A percentile compares a stretch with the other conserved stretches of the same genome.
phyloP scores from a whole-genome alignment of 2,329 filamentous ascomycete genomes.

The Ceratocystis variospora region DNA sequence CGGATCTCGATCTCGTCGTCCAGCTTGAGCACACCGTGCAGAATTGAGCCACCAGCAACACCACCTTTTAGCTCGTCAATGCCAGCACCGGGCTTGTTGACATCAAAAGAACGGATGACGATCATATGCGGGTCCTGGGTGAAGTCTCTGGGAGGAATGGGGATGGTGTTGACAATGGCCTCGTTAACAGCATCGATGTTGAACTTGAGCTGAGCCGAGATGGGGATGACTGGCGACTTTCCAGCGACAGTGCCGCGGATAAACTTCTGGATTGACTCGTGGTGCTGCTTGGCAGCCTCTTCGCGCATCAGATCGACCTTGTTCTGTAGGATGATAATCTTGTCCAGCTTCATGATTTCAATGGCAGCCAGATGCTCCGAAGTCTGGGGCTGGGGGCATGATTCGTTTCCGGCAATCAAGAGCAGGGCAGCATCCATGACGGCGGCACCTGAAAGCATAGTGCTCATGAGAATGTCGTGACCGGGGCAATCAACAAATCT shows the following conservation, averaged over 20 bases:
- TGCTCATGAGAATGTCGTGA: conserved; percentile 99
- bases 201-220: conserved; percentile 96
- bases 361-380: conserved; percentile 98
- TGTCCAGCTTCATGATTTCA: conserved; percentile 99
- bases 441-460: conserved; percentile 97
- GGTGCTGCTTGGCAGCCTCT: conserved; percentile 84
- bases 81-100: conserved; percentile 98
- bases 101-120: conserved; percentile 96
- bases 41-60: conserved; percentile 91
- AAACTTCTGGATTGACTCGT: conserved; percentile 96
- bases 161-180: conserved; percentile 87
- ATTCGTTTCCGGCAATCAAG: conserved; percentile 95
- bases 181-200: conserved; percentile 99
- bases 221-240: conserved; percentile 88
- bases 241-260: conserved; percentile 94
- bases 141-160: conserved; percentile 83
- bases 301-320: conserved; percentile 98
- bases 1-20: conserved; percentile 97
- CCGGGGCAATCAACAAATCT: conserved; percentile 97
- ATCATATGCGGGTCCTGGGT: conserved; percentile 93
- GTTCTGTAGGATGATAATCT: conserved; percentile 99
- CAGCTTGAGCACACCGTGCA: conserved; percentile 92
- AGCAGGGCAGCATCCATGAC: conserved; percentile 98
- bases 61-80: conserved; percentile 97
- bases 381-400: conserved; percentile 94